These are phyloP conservation scores for Draba incana DNA, from an alignment of 345 rosid genomes.

Conservation along the genomic window DNA sequence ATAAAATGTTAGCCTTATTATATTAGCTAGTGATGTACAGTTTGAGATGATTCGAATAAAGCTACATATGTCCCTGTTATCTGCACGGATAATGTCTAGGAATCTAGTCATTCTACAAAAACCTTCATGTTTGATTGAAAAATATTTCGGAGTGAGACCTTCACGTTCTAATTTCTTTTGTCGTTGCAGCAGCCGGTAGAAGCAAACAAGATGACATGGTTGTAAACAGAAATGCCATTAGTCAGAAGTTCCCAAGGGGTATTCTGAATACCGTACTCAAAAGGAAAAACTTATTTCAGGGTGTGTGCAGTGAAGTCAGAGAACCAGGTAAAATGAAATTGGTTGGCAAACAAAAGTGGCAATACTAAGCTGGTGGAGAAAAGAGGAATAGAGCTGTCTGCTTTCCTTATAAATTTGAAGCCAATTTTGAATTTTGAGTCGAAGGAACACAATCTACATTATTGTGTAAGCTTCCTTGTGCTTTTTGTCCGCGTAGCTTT, in stretches of 20 bases:
- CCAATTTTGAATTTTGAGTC: slow-evolving; percentile 22
- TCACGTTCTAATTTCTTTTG: slow-evolving; percentile 13
- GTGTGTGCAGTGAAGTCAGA: slow-evolving; percentile 19
- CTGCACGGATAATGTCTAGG: slow-evolving; percentile 1
- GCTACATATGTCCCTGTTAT: slow-evolving; percentile 6
- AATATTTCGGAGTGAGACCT: slow-evolving; percentile 17
- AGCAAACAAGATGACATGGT: slow-evolving; percentile 17
- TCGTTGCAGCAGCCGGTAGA: slow-evolving; percentile 26
- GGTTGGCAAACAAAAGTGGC: slow-evolving; percentile 6
- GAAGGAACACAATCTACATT: slow-evolving; percentile 19
- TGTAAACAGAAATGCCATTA: slow-evolving; percentile 4
- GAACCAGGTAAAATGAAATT: slow-evolving; percentile 12
- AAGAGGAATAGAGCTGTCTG: slow-evolving; percentile 16
- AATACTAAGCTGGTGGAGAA: slow-evolving; percentile 18
- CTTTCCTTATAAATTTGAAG: slow-evolving; percentile 9
- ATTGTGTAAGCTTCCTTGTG: slow-evolving; percentile 34
- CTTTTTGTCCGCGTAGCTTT: neutral
- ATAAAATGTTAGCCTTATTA: slow-evolving; percentile 17
- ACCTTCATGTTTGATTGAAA: slow-evolving; percentile 5
- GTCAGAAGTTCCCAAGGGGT: slow-evolving; percentile 7
- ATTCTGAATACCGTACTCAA: neutral
- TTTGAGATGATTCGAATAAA: slow-evolving; percentile 6
- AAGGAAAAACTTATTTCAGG: slow-evolving; percentile 2
- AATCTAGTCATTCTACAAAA: slow-evolving; percentile 1
- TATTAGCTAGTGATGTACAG: slow-evolving; percentile 13